phyloP scores from a whole-genome alignment of 2,329 filamentous ascomycete genomes.

The Colletotrichum aenigma region DNA sequence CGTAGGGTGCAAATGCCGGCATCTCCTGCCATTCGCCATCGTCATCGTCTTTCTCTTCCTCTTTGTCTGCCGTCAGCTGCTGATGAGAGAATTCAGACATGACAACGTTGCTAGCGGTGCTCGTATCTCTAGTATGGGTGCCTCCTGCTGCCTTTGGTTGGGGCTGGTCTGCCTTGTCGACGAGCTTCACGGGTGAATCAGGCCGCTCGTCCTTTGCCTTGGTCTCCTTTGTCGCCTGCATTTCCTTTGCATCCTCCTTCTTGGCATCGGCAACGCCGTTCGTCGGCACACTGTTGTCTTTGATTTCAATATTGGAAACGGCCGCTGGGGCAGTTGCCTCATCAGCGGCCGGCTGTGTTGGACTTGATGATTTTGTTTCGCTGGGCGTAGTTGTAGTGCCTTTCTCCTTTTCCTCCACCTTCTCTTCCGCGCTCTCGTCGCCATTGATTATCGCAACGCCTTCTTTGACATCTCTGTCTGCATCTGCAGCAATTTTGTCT shows the following conservation, averaged over 20 bases:
- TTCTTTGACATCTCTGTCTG: neutral
- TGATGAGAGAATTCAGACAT: constrained; percentile 92
- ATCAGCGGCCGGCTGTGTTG: neutral
- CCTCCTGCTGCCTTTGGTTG: constrained; percentile 4
- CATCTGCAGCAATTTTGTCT: neutral
- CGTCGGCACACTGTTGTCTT: neutral
- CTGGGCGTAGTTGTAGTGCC: neutral
- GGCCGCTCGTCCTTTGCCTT: neutral
- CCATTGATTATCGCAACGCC: neutral
- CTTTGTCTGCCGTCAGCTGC: constrained; percentile 64
- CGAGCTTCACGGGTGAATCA: constrained; percentile 1
- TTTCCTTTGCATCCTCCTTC: neutral
- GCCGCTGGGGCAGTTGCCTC: neutral
- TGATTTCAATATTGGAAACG: neutral
- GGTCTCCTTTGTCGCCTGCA: neutral
- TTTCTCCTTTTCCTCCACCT: neutral
- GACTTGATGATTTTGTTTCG: neutral
- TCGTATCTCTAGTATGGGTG: constrained; percentile 33
- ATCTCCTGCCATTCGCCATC: constrained; percentile 90
- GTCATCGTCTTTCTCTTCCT: constrained; percentile 56
- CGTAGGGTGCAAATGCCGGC: constrained; percentile 90
- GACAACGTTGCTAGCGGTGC: constrained; percentile 39
- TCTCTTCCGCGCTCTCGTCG: neutral
- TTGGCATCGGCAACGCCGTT: neutral
- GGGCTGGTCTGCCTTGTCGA: constrained; percentile 17